Base-by-base conservation (phyloP, 257 asterid species). In the Gynochthodes officinalis region DNA sequence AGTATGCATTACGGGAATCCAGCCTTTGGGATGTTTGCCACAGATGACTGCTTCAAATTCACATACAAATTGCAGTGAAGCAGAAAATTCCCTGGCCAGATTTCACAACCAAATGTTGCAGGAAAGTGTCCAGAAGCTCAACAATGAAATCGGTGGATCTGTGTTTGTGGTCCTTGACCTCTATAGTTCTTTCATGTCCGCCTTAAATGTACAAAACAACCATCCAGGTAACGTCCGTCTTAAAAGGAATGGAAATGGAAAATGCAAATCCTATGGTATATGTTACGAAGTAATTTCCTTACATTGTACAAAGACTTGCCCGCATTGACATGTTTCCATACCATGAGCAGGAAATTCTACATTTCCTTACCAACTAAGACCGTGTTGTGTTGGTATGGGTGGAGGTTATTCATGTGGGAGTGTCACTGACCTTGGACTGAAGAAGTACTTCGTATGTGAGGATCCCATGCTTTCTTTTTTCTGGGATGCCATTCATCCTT, bases 401-500 rank as follows among this genome's bases (percentile, higher is more conserved):
- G 76, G 65, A 39, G 84, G 79, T 53, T 75, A 76, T 32, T 75
- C 70, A n/a, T 86, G 95, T 79, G 96, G 96, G 57, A 68, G 71
- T 1, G 69, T 75, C 23, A 85, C 77, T 10, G 23, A 80, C 43
- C 58, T n/a, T 32, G 90, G 90, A 63, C 27, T 13, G 64, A 85
- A 86, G 57, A 67, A 71, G 28, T 90, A 88, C 58, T 50, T 1
- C 0, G 73, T 90, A 18, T 90, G 96, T 62, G 66, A 73, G 50
- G 75, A 88, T 77, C 92, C 80, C 0, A 77, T 60, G 33, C 54
- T 42, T 25, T 73, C 89, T 13, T 82, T 90, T 67, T 90, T 85
- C 44, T 88, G 95, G 96, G 95, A 90, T 77, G 39, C 58, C 4
- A 77, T 84, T 37, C 96, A 90, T 79, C 96, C 95, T 40, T 79